Conservation (phyloP, 805 yeast genomes). For the Lachancea waltii region DNA sequence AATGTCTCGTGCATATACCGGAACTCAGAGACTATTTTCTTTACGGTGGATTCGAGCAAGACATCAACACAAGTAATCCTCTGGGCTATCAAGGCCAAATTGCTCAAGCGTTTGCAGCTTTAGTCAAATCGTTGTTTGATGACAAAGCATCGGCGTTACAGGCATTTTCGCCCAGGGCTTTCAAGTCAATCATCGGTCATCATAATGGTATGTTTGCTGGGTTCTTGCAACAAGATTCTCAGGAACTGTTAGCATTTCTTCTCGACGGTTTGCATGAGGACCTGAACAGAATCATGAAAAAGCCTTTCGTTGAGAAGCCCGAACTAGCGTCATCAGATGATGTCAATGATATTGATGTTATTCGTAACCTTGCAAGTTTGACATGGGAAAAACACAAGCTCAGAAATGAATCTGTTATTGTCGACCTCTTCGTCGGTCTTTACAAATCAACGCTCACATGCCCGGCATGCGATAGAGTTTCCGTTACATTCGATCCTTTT, state of each 20-base stretch:
- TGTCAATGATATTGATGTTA: slow-evolving; percentile 44
- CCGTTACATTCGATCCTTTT: slow-evolving; percentile 90
- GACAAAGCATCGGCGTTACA: slow-evolving; percentile 24
- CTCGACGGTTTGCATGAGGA: slow-evolving; percentile 93
- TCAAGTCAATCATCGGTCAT: slow-evolving; percentile 72
- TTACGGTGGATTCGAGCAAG: slow-evolving; percentile 50
- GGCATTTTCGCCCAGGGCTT: slow-evolving; percentile 59
- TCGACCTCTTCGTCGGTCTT: slow-evolving; percentile 83
- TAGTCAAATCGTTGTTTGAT: slow-evolving; percentile 56
- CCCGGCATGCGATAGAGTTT: slow-evolving; percentile 72
- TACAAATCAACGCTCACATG: slow-evolving; percentile 87
- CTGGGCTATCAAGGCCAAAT: slow-evolving; percentile 80
- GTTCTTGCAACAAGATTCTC: slow-evolving; percentile 90
- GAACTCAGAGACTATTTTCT: slow-evolving; percentile 74
- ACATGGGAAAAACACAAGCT: slow-evolving; percentile 77
- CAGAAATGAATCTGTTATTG: slow-evolving; percentile 78
- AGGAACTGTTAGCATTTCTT: slow-evolving; percentile 83
- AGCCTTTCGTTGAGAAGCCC: slow-evolving; percentile 87
- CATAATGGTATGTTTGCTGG: slow-evolving; percentile 80
- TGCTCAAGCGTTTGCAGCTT: slow-evolving; percentile 65
- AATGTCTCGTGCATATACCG: slow-evolving; percentile 81
- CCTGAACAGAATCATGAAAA: slow-evolving; percentile 69
- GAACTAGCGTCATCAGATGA: slow-evolving; percentile 59
- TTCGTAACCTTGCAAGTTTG: slow-evolving; percentile 56
- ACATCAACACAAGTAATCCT: slow-evolving; percentile 72